Conservation (phyloP, 805 yeast genomes). For the Priceomyces medius region DNA sequence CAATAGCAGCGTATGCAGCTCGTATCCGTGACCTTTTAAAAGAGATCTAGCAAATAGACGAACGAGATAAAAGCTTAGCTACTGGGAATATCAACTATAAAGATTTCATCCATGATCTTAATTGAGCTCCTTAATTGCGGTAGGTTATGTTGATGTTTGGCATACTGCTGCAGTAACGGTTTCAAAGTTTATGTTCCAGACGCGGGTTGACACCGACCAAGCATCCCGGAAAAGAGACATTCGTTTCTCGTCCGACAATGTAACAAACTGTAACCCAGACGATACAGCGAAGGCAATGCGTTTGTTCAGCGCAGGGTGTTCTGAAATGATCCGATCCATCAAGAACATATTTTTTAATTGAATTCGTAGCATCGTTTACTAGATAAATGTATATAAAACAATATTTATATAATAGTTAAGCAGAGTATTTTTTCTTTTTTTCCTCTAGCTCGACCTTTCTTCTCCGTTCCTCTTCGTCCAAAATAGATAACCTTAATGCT, state of each 20-base stretch:
- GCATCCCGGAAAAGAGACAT: background rate
- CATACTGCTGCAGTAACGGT: too few species aligned
- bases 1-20: background rate
- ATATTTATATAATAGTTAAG: slow-evolving; percentile 2
- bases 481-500: slow-evolving; percentile 70
- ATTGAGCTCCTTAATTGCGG: too few species aligned
- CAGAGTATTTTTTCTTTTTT: slow-evolving; percentile 3
- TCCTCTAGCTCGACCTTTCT: slow-evolving; percentile 13
- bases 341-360: background rate
- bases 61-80: background rate
- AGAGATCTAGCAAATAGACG: background rate
- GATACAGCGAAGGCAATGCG: background rate
- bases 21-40: background rate
- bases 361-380: slow-evolving; percentile 3
- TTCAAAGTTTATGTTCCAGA: background rate
- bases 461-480: slow-evolving; percentile 64
- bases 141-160: too few species aligned
- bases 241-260: background rate
- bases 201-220: background rate
- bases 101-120: too few species aligned
- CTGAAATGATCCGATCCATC: background rate
- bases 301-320: background rate
- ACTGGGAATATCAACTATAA: too few species aligned
- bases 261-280: too few species aligned
- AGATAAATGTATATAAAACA: background rate